Conservation (phyloP, 2,329 filamentous ascomycete genomes). For the Penicillium sp. region DNA sequence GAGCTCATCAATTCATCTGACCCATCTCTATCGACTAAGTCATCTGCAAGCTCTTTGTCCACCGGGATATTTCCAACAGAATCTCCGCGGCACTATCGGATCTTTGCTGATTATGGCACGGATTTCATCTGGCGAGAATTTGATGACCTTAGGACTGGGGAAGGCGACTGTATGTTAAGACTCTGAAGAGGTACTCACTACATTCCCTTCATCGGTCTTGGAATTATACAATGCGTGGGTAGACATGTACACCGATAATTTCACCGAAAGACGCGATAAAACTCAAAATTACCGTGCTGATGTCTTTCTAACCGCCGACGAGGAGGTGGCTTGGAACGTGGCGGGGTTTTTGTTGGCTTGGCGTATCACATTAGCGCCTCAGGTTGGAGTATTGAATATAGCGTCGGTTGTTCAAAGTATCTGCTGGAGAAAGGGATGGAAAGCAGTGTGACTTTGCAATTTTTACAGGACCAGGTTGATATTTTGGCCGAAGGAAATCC, state of each 20-base stretch:
- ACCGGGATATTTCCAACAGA: neutral
- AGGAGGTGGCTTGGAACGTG: conserved; percentile 22
- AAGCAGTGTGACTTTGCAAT: too few relatives aligned
- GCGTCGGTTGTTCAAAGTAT: conserved; percentile 1
- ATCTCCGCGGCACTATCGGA: conserved; percentile 15
- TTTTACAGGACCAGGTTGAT: too few relatives aligned
- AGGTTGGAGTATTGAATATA: conserved; percentile 7
- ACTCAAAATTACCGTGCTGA: conserved; percentile 5
- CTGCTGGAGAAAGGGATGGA: neutral
- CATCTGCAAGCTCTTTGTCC: too few relatives aligned
- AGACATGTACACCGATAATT: conserved; percentile 11
- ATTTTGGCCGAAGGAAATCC: too few relatives aligned
- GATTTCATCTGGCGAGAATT: conserved; percentile 18
- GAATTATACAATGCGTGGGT: conserved; percentile 20
- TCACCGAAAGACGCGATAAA: conserved; percentile 11
- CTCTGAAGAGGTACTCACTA: conserved; percentile 5
- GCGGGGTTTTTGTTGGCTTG: conserved; percentile 24
- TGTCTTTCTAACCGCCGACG: conserved; percentile 9
- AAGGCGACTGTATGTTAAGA: conserved; percentile 1
- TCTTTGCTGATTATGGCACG: conserved; percentile 20
- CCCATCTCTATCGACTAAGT: too few relatives aligned
- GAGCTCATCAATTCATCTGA: too few relatives aligned
- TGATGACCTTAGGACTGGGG: conserved; percentile 7
- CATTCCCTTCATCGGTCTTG: conserved; percentile 9
- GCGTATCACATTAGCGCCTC: conserved; percentile 19